Evolutionary conservation across 345 rosid species (phyloP).

Genomic region (Cardiospermum halicacabum): DNA sequence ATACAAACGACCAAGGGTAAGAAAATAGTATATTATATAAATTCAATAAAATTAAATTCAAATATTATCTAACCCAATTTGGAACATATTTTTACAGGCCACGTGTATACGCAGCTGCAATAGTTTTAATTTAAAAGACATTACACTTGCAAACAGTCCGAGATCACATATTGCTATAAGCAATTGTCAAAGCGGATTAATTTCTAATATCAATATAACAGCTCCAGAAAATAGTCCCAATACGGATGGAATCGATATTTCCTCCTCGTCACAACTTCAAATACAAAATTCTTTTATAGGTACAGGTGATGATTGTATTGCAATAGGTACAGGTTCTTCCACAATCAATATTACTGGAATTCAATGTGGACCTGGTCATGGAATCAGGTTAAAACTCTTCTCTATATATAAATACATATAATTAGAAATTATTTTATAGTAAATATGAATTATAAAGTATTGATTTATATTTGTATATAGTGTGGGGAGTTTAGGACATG

Average conservation of each 20-base stretch:
- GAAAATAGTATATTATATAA: too few species aligned
- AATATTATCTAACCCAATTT: too few species aligned
- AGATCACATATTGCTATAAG: constrained; percentile 19
- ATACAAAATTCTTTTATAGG: constrained; percentile 20
- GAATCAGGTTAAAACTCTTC: constrained; percentile 58
- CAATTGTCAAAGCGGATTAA: constrained; percentile 2
- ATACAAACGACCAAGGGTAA: too few species aligned
- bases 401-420: too few species aligned
- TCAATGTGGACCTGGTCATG: constrained; percentile 65
- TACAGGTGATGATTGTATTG: constrained; percentile 58
- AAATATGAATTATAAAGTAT: too few species aligned
- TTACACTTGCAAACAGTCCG: constrained; percentile 29
- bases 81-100: too few species aligned
- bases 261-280: constrained; percentile 16
- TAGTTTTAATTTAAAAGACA: constrained; percentile 21
- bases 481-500: constrained; percentile 50
- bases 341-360: constrained; percentile 32
- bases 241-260: constrained; percentile 47
- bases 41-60: too few species aligned
- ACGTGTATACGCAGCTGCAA: constrained; percentile 17
- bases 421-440: too few species aligned
- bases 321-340: constrained; percentile 23
- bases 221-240: constrained; percentile 41
- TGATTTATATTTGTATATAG: too few species aligned
- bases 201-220: constrained; percentile 26